A percentile compares a stretch with the other conserved stretches of the same genome.
phyloP scores from a whole-genome alignment of 2,329 filamentous ascomycete species.

The Venturia carpophila region DNA sequence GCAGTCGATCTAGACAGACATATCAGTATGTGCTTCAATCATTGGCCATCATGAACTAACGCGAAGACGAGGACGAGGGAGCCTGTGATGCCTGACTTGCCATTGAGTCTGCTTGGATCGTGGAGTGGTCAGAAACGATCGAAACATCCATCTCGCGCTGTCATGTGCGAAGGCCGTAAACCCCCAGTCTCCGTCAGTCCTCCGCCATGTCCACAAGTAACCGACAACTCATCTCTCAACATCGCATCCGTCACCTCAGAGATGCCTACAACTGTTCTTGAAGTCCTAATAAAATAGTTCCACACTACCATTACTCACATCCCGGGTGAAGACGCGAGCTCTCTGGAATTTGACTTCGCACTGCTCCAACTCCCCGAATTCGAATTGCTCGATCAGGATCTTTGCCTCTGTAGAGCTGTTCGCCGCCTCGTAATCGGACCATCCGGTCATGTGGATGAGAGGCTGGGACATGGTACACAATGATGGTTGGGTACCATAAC shows the following conservation, averaged over 20 bases:
- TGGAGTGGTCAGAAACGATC: neutral
- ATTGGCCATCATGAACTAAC: slow-evolving; percentile 25
- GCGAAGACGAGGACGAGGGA: slow-evolving; percentile 27
- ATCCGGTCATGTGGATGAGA: neutral
- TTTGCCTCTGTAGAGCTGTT: neutral
- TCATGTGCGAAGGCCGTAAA: no score
- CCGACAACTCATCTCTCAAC: neutral
- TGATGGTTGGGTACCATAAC: no score
- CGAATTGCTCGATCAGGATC: no score
- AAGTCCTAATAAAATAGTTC: neutral
- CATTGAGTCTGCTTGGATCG: neutral
- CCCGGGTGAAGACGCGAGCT: neutral
- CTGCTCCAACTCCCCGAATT: neutral
- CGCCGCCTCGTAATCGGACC: neutral
- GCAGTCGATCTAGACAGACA: slow-evolving; percentile 55
- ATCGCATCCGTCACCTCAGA: no score
- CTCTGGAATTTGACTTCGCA: neutral
- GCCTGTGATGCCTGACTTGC: neutral
- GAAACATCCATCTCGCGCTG: neutral
- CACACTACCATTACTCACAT: neutral
- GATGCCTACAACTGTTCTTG: neutral
- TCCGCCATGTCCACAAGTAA: neutral
- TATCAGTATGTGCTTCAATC: slow-evolving; percentile 22
- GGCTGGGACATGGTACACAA: no score
- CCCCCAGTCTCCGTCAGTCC: neutral